These are phyloP conservation scores for Trichophyton mentagrophytes DNA, from an alignment of 2,329 filamentous ascomycete species.

Conservation along the genomic window DNA sequence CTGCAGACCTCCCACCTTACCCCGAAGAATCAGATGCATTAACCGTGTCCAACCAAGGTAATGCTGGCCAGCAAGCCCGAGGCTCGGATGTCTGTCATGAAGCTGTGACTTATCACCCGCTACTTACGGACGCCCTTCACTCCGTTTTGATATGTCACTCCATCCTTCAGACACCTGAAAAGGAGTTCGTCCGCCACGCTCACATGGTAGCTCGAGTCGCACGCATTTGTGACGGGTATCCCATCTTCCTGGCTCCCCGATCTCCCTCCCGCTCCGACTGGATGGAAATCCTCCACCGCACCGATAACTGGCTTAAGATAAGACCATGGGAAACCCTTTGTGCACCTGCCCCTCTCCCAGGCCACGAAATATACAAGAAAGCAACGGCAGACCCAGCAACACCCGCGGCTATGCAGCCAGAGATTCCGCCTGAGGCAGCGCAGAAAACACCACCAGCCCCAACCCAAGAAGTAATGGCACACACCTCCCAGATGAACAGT, in stretches of 20 bases:
- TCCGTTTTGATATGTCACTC: slow-evolving; percentile 64
- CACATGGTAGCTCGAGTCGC: slow-evolving; percentile 67
- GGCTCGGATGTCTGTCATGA: slow-evolving; percentile 41
- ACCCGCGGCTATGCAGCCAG: slow-evolving; percentile 46
- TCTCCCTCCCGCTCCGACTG: slow-evolving; percentile 65
- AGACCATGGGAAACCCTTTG: slow-evolving; percentile 60
- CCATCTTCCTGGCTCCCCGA: slow-evolving; percentile 61
- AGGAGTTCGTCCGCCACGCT: slow-evolving; percentile 66
- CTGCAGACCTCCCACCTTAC: slow-evolving; percentile 54
- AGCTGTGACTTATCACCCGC: slow-evolving; percentile 65
- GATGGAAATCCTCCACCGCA: slow-evolving; percentile 58
- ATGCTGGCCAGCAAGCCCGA: slow-evolving; percentile 20
- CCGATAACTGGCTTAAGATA: slow-evolving; percentile 58
- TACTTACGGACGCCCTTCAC: slow-evolving; percentile 67
- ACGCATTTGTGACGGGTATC: slow-evolving; percentile 64
- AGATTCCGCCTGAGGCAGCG: slow-evolving; percentile 55
- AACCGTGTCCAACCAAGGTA: slow-evolving; percentile 7
- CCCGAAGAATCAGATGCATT: slow-evolving; percentile 36
- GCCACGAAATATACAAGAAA: slow-evolving; percentile 21
- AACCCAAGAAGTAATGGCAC: slow-evolving; percentile 53
- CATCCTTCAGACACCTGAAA: slow-evolving; percentile 64
- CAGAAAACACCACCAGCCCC: slow-evolving; percentile 43
- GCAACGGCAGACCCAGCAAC: slow-evolving; percentile 36
- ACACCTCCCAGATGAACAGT: slow-evolving; percentile 22
- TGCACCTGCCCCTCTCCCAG: slow-evolving; percentile 43